Base-by-base conservation (phyloP, 768 basidiomycete species). In the Tricholoma sp. region DNA sequence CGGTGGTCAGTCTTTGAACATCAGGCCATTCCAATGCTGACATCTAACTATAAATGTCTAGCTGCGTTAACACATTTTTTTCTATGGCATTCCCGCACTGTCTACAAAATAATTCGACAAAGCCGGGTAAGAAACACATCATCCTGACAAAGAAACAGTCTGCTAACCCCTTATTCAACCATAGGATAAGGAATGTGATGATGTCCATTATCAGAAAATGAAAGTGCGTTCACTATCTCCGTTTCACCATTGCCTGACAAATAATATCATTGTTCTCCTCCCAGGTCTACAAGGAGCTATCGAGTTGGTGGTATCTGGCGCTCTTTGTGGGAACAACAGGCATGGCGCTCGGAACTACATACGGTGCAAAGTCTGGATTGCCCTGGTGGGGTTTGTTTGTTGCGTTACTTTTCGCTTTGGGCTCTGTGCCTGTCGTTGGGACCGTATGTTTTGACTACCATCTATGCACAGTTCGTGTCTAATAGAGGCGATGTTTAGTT, bases 81-180 rank as follows among this genome's bases (percentile, higher is more conserved):
- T 13, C 60, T 81, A 1, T 81, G 80, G 80, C 77, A 81, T 58
- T 69, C 63, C 20, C 65, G 72, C 24, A 75, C 75, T 6, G 63
- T 81, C 6, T 66, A 57, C 11, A 60, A 59, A n/a, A 71, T 76
- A 51, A 61, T 78, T 53, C 67, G 70, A 60, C 65, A 63, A 34
- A 66, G 63, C 36, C 57, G 55, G 10, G 70, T 67, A 32, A 47
- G 57, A 48, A 18, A 11, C 7, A 7, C 17, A 0, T 29, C 33
- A 28, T 12, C n/a, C 20, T 53, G 15, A 11, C 11, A 24, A 24
- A 52, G 20, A n/a, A 32, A 24, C 15, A n/a, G 4, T 31, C 33
- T 42, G 56, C 68, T n/a, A 71, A 76, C 54, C 66, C 66, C 50
- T 41, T 57, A 67, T 59, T 68, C 69, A 69, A 57, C 3, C 18